These are phyloP conservation scores for Didymella keratinophila DNA, from an alignment of 2,329 filamentous ascomycete species.

Conservation along the genomic window DNA sequence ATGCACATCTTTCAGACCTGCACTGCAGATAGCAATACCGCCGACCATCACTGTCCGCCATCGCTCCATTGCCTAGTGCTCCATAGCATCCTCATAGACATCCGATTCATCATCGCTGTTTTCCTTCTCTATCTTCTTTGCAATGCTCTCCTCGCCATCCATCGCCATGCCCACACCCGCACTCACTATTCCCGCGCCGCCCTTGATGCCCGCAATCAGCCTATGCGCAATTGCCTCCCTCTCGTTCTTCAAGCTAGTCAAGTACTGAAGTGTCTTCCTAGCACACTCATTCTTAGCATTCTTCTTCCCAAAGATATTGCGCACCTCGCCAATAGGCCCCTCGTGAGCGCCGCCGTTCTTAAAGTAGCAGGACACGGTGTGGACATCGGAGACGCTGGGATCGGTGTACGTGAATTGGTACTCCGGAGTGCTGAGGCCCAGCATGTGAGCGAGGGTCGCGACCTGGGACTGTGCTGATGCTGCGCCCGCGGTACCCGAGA, in stretches of 20 bases:
- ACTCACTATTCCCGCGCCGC: neutral
- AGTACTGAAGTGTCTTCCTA: conserved; percentile 52
- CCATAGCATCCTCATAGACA: conserved; percentile 12
- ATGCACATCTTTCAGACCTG: neutral
- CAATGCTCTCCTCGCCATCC: neutral
- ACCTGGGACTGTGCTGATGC: conserved; percentile 28
- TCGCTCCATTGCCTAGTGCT: neutral
- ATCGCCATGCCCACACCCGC: neutral
- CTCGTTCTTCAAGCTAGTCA: conserved; percentile 37
- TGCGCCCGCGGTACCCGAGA: neutral
- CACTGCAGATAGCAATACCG: neutral
- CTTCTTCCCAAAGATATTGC: conserved; percentile 58
- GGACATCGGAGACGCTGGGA: conserved; percentile 36
- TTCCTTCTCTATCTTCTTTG: neutral
- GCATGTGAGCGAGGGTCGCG: conserved; percentile 28
- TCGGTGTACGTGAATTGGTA: conserved; percentile 23
- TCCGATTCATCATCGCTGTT: conserved; percentile 1
- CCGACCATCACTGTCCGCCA: neutral
- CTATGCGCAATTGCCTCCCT: conserved; percentile 3
- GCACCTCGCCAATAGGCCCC: conserved; percentile 52
- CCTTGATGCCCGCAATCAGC: conserved; percentile 23
- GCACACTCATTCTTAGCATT: conserved; percentile 60
- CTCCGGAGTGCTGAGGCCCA: conserved; percentile 36
- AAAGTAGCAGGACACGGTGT: conserved; percentile 50
- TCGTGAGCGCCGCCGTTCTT: conserved; percentile 26